These are phyloP conservation scores for Castanospermum australe DNA, from an alignment of 306 rosid genomes.

Conservation along the genomic window DNA sequence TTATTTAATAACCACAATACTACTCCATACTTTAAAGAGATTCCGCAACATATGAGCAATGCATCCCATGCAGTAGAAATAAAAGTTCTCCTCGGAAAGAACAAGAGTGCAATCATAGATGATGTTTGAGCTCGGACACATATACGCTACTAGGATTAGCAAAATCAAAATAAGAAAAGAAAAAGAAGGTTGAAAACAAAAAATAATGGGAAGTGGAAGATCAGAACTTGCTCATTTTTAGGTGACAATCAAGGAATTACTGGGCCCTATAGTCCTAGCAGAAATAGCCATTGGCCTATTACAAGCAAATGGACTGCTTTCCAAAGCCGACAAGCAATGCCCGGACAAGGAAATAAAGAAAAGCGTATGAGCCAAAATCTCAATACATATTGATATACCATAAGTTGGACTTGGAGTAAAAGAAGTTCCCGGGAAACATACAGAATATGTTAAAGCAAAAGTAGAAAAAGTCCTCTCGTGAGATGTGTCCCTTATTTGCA, in stretches of 20 bases:
- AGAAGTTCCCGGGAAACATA: constrained; percentile 39
- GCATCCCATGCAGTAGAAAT: constrained; percentile 25
- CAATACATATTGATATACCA: neutral
- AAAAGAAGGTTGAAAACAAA: neutral
- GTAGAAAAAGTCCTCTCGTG: constrained; percentile 35
- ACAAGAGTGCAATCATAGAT: neutral
- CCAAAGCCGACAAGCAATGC: constrained; percentile 32
- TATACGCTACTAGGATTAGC: neutral
- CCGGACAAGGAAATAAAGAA: constrained; percentile 13
- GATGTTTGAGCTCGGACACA: neutral
- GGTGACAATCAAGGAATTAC: neutral
- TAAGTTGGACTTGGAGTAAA: neutral
- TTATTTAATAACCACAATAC: too few species aligned
- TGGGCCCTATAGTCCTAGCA: neutral
- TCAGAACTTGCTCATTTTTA: constrained; percentile 5
- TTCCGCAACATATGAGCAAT: neutral
- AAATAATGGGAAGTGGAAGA: neutral
- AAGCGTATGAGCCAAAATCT: constrained; percentile 35
- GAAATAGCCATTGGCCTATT: neutral
- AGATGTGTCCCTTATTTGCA: constrained; percentile 56
- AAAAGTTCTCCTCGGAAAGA: constrained; percentile 17
- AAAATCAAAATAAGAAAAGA: neutral
- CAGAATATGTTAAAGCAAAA: constrained; percentile 9
- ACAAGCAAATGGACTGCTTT: constrained; percentile 10
- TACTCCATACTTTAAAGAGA: neutral